These are phyloP conservation scores for Leishmania guyanensis DNA, from an alignment of 208 protist species.

Conservation along the genomic window DNA sequence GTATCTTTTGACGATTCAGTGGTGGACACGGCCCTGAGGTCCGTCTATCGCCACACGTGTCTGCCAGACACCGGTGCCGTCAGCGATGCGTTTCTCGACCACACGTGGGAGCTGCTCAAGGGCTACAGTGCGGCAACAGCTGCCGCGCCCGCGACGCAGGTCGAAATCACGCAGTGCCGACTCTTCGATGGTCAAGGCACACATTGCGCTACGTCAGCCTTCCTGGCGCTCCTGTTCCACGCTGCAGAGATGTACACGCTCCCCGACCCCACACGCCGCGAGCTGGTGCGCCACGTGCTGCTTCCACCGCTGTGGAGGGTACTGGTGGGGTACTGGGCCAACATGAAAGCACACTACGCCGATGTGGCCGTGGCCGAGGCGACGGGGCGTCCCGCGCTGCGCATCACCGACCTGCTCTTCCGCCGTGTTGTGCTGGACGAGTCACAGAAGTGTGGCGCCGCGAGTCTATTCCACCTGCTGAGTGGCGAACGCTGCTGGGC, in stretches of 20 bases:
- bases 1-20: not conserved
- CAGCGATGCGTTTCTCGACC: conserved; percentile 30
- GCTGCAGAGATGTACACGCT: conserved; percentile 7
- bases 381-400: conserved; percentile 19
- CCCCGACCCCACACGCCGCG: conserved; percentile 5
- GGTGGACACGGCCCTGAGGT: not conserved
- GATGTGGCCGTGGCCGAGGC: conserved; percentile 15
- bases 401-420: conserved; percentile 45
- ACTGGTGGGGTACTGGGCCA: conserved; percentile 11
- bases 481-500: conserved; percentile 46
- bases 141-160: not conserved
- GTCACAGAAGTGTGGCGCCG: conserved; percentile 46
- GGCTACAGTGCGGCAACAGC: not conserved
- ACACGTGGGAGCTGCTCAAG: conserved; percentile 28
- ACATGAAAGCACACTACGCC: conserved; percentile 21
- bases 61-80: not conserved
- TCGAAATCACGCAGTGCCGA: not conserved
- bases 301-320: conserved; percentile 23
- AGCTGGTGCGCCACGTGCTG: conserved; percentile 22
- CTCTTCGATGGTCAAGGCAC: not conserved
- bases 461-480: conserved; percentile 38
- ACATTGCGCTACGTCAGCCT: not conserved
- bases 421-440: conserved; percentile 64
- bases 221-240: conserved; percentile 9
- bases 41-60: not conserved